Base-by-base conservation (phyloP, 441 rosid species). In the Euphorbia corollata region DNA sequence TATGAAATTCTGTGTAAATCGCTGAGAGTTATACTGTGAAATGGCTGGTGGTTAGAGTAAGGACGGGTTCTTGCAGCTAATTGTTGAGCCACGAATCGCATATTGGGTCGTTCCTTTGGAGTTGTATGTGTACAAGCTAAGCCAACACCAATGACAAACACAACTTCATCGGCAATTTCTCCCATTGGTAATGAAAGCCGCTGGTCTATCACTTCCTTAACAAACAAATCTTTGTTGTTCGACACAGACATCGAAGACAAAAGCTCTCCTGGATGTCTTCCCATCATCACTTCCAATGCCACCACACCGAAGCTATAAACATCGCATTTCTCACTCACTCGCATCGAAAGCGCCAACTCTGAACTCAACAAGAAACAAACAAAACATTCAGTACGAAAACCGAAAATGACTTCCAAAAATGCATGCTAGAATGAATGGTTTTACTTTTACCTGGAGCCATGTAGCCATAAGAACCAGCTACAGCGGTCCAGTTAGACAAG, bases 301-400 rank as follows among this genome's bases (percentile, higher is more conserved):
- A 87, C 86, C 13, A 87, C 85, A 30, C 87, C 92, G 27, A 85
- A 87, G 65, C 88, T 84, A 39, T 78, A 87, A n/a, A 83, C 80
- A 53, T 87, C 89, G 1, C 84, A 77, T 77, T 86, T 85, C 23
- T 89, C 81, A 0, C 86, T 81, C 0, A 84, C 76, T 47, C 71
- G 71, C 87, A 79, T 79, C 15, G 90, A 81, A 11, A 64, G 69
- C 0, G 90, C 92, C n/a, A 88, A 75, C 72, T 88, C 94, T 86
- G 81, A 57, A 55, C 56, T 6, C 60, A 27, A 67, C 65, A 13
- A 5, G 38, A 58, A 12, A 41, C 15, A 41, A 41, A 36, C 41
- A 36, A 36, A 36, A 36, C 41, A 36, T 36, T 36, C 7, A 36
- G 41, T 2, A 5, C 41, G 8, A 36, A 36, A 5, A 36, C 41